Evolutionary conservation across 176 grass and related monocot genomes (phyloP).

Genomic region (Zea mays): Zm-B73-REFERENCE-NAM-5.0 NC_050096.1:307021501-307022000

Average conservation of each 20-base stretch:
- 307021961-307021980: neutral
- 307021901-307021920: neutral
- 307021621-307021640: constrained; percentile 58
- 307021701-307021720: neutral
- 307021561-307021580: neutral
- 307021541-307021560: neutral
- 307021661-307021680: constrained; percentile 44
- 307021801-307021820: neutral
- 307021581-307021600: constrained; percentile 63
- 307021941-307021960: constrained; percentile 12
- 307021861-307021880: neutral
- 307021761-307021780: neutral
- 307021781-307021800: neutral
- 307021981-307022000: neutral
- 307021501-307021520: neutral
- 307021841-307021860: neutral
- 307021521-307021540: neutral
- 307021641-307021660: constrained; percentile 45
- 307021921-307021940: neutral
- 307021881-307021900: neutral
- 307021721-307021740: neutral
- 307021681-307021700: neutral
- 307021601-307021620: constrained; percentile 49
- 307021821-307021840: neutral
- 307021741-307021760: neutral